phyloP scores from a whole-genome alignment of 1,284 basidiomycete species.

The Ustilago hordei region DNA sequence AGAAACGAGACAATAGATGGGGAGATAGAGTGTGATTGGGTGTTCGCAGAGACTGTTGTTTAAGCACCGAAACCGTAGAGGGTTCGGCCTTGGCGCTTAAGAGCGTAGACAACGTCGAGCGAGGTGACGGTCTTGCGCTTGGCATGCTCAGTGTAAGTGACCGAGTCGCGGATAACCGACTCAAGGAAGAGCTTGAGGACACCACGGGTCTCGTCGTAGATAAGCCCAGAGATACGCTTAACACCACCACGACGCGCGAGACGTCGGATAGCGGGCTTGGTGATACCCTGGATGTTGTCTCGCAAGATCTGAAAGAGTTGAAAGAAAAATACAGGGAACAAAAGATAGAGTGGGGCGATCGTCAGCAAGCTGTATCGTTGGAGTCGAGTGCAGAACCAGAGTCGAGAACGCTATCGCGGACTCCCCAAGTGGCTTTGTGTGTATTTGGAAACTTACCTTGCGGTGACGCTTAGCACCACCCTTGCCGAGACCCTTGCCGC shows the following conservation, averaged over 20 bases:
- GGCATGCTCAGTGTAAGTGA: constrained; percentile 93
- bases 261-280: constrained; percentile 93
- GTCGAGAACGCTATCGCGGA: background rate
- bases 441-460: constrained; percentile 57
- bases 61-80: constrained; percentile 76
- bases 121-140: constrained; percentile 93
- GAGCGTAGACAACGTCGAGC: constrained; percentile 90
- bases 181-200: constrained; percentile 84
- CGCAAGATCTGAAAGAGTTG: constrained; percentile 55
- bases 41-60: constrained; percentile 18
- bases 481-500: constrained; percentile 70
- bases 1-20: constrained; percentile 38
- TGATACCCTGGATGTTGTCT: constrained; percentile 75
- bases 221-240: constrained; percentile 79
- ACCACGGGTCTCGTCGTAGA: constrained; percentile 94
- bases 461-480: constrained; percentile 70
- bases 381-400: background rate
- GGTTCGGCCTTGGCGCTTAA: constrained; percentile 83
- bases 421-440: background rate
- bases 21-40: constrained; percentile 4
- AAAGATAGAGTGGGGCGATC: background rate
- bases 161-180: constrained; percentile 87
- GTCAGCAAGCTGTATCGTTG: constrained; percentile 24
- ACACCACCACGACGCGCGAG: constrained; percentile 86
- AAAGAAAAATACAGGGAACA: background rate